Percentiles rank a stretch among this genome's conserved stretches.
These are phyloP conservation scores for Botryosphaeria dothidea DNA, from an alignment of 2,329 filamentous ascomycete genomes.

Conservation along the genomic window DNA sequence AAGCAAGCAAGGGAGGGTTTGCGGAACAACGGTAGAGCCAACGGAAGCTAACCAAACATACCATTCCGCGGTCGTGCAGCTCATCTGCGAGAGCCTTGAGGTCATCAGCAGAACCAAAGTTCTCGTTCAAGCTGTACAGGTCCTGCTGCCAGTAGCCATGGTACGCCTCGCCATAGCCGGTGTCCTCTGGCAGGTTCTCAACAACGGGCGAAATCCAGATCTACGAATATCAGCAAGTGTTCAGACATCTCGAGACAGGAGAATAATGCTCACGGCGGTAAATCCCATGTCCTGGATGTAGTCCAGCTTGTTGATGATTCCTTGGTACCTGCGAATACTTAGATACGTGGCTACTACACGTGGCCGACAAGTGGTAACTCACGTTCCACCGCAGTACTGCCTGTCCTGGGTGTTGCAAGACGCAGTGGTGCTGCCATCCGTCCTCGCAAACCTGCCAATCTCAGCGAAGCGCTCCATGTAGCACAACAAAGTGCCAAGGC, in stretches of 20 bases:
- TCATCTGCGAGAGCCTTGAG: constrained; percentile 58
- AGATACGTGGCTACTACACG: neutral
- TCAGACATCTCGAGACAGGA: neutral
- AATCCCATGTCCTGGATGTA: constrained; percentile 65
- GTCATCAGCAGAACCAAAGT: constrained; percentile 62
- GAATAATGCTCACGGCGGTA: constrained; percentile 49
- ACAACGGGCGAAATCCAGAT: constrained; percentile 53
- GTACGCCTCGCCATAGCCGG: constrained; percentile 46
- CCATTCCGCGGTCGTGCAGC: constrained; percentile 58
- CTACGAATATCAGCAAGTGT: constrained; percentile 16
- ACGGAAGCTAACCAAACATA: constrained; percentile 23
- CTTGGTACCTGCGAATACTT: constrained; percentile 44
- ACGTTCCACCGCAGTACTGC: constrained; percentile 15
- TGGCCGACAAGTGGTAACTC: neutral
- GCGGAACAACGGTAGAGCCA: neutral
- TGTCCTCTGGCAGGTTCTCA: constrained; percentile 43
- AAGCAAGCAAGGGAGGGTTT: neutral
- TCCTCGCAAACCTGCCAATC: constrained; percentile 35
- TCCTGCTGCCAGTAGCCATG: constrained; percentile 57
- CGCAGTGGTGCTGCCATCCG: constrained; percentile 42
- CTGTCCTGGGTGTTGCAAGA: constrained; percentile 35
- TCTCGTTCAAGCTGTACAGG: constrained; percentile 55
- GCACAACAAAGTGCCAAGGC: neutral
- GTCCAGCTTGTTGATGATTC: constrained; percentile 60
- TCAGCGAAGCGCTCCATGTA: neutral